Base-by-base conservation (phyloP, 2,329 filamentous ascomycete species). In the Ophiostoma sp. region DNA sequence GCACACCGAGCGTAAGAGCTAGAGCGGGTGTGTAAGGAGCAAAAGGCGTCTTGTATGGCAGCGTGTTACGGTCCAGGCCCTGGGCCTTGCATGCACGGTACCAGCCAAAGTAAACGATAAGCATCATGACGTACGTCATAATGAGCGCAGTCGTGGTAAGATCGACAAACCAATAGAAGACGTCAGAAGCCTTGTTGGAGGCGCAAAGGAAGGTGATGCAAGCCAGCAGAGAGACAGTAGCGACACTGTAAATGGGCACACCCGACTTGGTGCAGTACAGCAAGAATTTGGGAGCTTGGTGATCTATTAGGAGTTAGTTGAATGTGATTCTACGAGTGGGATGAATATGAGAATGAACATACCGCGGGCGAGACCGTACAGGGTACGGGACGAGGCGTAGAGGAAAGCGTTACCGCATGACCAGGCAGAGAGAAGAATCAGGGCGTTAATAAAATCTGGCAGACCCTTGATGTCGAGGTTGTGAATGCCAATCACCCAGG, bases 401-500 rank as follows among this genome's bases (percentile, higher is more conserved):
- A 86, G 82, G 74, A 87, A 87, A 47, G 83, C 85, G 76, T 87
- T 87, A 2, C 85, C 85, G 4, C 85, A 85, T 52, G 82, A 85
- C 70, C 87, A 82, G 4, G 84, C 84, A 55, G 85, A 83, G 8
- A 82, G 82, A 45, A 88, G 79, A 27, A 88, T 79, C 73, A 87
- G 78, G 2, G 83, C 85, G 74, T 88, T 88, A 75, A 88, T 84
- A 47, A 94, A 84, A 11, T 86, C 86, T 0, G 89, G 88, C 5
- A 93, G 83, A 4, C 83, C 87, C 5, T 80, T 81, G 70, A 93
- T 88, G 1, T 87, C 85, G 1, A 90, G 89, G 55, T 85, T 83
- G n/a, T 84, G 81, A 60, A 89, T 87, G 38, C 89, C 90, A 70
- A 93, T 90, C 69, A 93, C 89, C 72, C 88, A 91, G 44, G 84